Evolutionary conservation across 2,329 filamentous ascomycete species (phyloP).

Genomic region (Cercospora brassicicola): DNA sequence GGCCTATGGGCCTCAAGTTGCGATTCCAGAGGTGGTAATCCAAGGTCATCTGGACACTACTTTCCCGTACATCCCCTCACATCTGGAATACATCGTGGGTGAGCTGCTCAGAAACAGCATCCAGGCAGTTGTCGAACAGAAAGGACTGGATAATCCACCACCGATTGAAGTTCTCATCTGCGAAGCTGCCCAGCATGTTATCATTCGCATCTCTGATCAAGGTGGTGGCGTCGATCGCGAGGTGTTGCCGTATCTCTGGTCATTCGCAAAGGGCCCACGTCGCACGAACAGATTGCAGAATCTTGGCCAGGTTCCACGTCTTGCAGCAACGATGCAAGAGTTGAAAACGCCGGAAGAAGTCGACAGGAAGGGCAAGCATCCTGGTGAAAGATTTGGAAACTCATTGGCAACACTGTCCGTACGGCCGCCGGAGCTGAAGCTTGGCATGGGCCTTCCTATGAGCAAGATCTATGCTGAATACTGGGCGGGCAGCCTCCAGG

Average conservation of each 20-base stretch:
- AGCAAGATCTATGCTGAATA: conserved; percentile 96
- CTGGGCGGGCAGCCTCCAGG: conserved; percentile 88
- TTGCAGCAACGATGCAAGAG: conserved; percentile 88
- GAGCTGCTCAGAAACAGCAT: conserved; percentile 94
- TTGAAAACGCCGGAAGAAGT: conserved; percentile 26
- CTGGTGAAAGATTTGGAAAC: conserved; percentile 51
- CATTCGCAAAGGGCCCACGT: conserved; percentile 89
- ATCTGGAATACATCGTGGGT: conserved; percentile 95
- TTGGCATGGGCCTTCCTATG: conserved; percentile 91
- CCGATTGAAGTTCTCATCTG: conserved; percentile 94
- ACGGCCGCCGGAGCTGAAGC: conserved; percentile 77
- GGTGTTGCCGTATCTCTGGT: conserved; percentile 88
- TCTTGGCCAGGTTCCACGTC: conserved; percentile 78
- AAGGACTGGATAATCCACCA: conserved; percentile 55
- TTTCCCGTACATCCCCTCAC: conserved; percentile 94
- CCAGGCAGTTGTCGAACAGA: conserved; percentile 81
- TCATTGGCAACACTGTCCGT: conserved; percentile 79
- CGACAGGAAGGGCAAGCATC: conserved; percentile 17
- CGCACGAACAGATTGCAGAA: conserved; percentile 78
- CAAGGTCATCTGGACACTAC: conserved; percentile 83
- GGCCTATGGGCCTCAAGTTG: conserved; percentile 69
- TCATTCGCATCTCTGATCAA: conserved; percentile 92
- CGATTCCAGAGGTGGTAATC: conserved; percentile 77
- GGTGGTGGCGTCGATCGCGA: conserved; percentile 87
- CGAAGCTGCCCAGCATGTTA: conserved; percentile 90